phyloP scores from a whole-genome alignment of 495 filamentous ascomycete species.

The Penicillium odoratum region DNA sequence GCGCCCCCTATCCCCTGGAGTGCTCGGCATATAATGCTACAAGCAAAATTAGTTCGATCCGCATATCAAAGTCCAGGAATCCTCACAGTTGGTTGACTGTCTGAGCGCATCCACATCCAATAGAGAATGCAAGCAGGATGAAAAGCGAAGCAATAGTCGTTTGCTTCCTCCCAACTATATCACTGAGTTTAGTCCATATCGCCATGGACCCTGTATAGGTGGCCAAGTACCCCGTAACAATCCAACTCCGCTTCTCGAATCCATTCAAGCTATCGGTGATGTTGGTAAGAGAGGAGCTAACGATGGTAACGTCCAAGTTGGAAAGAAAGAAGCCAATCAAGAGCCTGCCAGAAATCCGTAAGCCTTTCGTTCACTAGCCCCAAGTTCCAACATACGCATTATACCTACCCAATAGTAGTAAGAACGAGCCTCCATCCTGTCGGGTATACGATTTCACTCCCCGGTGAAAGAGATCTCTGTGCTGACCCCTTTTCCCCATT shows the following conservation, averaged over 20 bases:
- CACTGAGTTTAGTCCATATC: constrained; percentile 59
- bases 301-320: constrained; percentile 62
- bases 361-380: background rate
- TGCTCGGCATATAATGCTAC: constrained; percentile 53
- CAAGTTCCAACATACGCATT: too few relatives aligned
- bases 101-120: constrained; percentile 54
- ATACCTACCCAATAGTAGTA: constrained; percentile 36
- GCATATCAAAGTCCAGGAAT: background rate
- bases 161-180: constrained; percentile 57
- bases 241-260: constrained; percentile 55
- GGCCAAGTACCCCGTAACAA: constrained; percentile 57
- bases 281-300: constrained; percentile 60
- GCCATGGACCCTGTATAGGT: constrained; percentile 59
- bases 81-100: constrained; percentile 54
- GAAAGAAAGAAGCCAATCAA: constrained; percentile 58
- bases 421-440: constrained; percentile 48
- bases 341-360: constrained; percentile 37
- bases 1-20: constrained; percentile 59
- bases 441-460: constrained; percentile 36
- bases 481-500: constrained; percentile 27
- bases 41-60: background rate
- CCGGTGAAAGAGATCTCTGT: constrained; percentile 26
- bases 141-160: constrained; percentile 49
- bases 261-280: constrained; percentile 56
- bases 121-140: constrained; percentile 55